Evolutionary conservation across 345 rosid genomes (phyloP), one percentile per base, ranked within the genome.

Genomic region (Aquilaria malaccensis): DNA sequence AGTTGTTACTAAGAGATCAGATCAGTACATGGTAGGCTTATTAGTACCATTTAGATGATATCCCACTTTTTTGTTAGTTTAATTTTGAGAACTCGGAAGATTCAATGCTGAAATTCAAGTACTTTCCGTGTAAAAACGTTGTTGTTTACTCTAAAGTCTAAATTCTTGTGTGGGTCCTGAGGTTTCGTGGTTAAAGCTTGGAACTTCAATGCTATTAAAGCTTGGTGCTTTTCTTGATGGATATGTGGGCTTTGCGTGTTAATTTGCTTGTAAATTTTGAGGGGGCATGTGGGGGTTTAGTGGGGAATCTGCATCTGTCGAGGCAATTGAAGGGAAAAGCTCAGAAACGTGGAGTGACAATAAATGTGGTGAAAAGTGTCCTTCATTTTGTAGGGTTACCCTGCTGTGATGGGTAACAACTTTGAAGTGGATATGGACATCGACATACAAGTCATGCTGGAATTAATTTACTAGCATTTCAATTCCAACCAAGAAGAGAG

Each of bases 311-410:
- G 52, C 6, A 43, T 62, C 53, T 30, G 43, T 49, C 33, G 50
- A 52, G 58, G 41, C 33, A 22, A 6, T 15, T 7, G n/a, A 30
- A 11, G 2, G 15, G 14, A 29, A 63, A 43, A 6, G 13, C 30
- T 3, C 29, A 15, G 2, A 10, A 13, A 32, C 45, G 49, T 29
- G 48, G 32, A 33, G n/a, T 49, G 46, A 52, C 33, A 33, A 52
- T 51, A 52, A 22, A 62, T 51, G 50, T 33, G 56, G 43, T 11
- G 50, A 22, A 52, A 62, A 37, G 37, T 50, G 33, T 50, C 33
- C 31, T 2, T n/a, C 4, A 30, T n/a, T 9, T 6, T 9, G 62
- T 46, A 51, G 62, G 52, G 61, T 14, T n/a, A 45, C 50, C 15
- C 45, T 30, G 33, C 14, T 12, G 22, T 37, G 56, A 56, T 50